These are phyloP conservation scores for Clarkia xantiana DNA, from an alignment of 345 rosid species.

Conservation along the genomic window DNA sequence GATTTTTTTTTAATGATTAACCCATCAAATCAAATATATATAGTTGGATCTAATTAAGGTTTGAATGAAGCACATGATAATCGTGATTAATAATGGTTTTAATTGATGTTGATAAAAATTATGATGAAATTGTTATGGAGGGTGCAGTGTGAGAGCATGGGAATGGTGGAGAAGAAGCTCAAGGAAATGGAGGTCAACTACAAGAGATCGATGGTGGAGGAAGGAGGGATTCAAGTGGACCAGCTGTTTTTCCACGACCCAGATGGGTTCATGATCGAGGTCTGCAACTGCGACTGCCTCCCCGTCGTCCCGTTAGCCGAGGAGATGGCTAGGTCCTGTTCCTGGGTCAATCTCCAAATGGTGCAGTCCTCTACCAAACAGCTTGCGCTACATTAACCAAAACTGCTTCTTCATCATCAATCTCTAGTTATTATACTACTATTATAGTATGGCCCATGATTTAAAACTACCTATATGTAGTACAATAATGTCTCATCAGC, in stretches of 20 bases:
- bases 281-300: constrained; percentile 66
- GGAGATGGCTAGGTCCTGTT: constrained; percentile 39
- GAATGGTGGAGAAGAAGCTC: constrained; percentile 53
- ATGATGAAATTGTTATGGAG: background rate
- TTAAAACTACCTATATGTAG: constrained; percentile 3
- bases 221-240: constrained; percentile 69
- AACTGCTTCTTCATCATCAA: background rate
- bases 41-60: too few species aligned
- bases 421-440: background rate
- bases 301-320: constrained; percentile 59
- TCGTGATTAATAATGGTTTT: background rate
- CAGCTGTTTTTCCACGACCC: constrained; percentile 85
- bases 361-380: constrained; percentile 14
- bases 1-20: too few species aligned
- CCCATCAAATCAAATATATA: too few species aligned
- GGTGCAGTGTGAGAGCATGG: constrained; percentile 67
- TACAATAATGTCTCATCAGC: too few species aligned
- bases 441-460: constrained; percentile 7
- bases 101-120: background rate
- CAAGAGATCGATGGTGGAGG: constrained; percentile 48
- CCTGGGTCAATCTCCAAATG: constrained; percentile 24
- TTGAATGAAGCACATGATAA: too few species aligned
- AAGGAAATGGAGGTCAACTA: constrained; percentile 43
- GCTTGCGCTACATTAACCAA: constrained; percentile 15
- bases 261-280: constrained; percentile 82